Percentiles rank a stretch among this genome's conserved stretches.
These are phyloP conservation scores for Scheffersomyces spartinae DNA, from an alignment of 805 yeast species.

Conservation along the genomic window DNA sequence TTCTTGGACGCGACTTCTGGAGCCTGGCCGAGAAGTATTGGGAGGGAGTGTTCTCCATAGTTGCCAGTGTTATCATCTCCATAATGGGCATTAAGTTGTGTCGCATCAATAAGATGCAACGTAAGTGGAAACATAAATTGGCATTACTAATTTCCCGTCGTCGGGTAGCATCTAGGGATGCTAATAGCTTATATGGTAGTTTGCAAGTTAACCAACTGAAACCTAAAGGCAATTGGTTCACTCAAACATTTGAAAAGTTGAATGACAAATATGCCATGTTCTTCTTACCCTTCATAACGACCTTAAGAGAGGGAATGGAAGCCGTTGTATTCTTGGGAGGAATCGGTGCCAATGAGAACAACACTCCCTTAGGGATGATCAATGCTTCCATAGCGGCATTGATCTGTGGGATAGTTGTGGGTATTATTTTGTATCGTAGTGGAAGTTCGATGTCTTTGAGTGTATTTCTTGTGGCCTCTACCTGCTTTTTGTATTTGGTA, in stretches of 20 bases:
- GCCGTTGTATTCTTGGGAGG: constrained; percentile 91
- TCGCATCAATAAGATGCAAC: constrained; percentile 68
- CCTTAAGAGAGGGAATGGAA: constrained; percentile 82
- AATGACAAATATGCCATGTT: constrained; percentile 58
- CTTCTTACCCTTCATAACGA: constrained; percentile 73
- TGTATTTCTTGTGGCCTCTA: constrained; percentile 59
- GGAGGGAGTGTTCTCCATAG: constrained; percentile 74
- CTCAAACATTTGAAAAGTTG: constrained; percentile 10
- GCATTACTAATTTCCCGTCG: neutral
- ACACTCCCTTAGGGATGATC: constrained; percentile 55
- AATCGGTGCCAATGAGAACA: constrained; percentile 60
- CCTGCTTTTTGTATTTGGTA: constrained; percentile 72
- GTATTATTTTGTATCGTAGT: constrained; percentile 58
- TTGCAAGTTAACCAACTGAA: neutral
- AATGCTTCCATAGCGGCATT: constrained; percentile 52
- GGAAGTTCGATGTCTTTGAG: constrained; percentile 71
- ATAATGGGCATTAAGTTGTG: constrained; percentile 79
- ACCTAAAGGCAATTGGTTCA: constrained; percentile 1
- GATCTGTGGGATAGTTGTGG: constrained; percentile 48
- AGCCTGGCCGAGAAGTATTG: constrained; percentile 77
- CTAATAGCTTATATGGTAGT: constrained; percentile 8
- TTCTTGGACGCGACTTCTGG: constrained; percentile 80
- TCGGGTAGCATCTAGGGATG: no score
- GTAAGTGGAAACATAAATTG: constrained; percentile 53
- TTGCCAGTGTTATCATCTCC: constrained; percentile 72